These are phyloP conservation scores for Lichenothelia convexa DNA, from an alignment of 495 filamentous ascomycete genomes.

Conservation along the genomic window DNA sequence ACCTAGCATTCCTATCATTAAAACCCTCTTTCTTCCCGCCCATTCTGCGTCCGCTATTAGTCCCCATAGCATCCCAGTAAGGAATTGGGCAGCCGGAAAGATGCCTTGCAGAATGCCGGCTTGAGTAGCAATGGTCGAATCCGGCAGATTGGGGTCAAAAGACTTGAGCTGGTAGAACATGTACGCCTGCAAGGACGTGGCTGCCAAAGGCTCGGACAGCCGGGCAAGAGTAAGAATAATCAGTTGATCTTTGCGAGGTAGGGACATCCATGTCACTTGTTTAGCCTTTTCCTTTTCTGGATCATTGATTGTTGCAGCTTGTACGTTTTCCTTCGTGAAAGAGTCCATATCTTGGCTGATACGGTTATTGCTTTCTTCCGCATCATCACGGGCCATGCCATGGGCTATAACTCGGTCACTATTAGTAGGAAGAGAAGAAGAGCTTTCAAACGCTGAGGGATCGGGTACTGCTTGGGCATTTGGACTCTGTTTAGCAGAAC, in stretches of 20 bases:
- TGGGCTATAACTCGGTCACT: too few relatives aligned
- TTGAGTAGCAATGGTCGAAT: slow-evolving; percentile 44
- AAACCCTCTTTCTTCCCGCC: slow-evolving; percentile 56
- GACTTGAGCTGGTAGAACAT: slow-evolving; percentile 40
- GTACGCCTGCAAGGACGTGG: slow-evolving; percentile 53
- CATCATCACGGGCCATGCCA: too few relatives aligned
- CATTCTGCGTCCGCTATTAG: slow-evolving; percentile 50
- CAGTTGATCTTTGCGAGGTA: slow-evolving; percentile 60
- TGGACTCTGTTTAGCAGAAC: too few relatives aligned
- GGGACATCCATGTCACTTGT: slow-evolving; percentile 22
- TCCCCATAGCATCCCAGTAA: slow-evolving; percentile 76
- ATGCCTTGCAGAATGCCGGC: slow-evolving; percentile 61
- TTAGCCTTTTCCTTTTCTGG: slow-evolving; percentile 14
- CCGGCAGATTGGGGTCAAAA: slow-evolving; percentile 21
- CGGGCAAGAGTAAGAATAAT: slow-evolving; percentile 55
- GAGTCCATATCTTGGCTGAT: too few relatives aligned
- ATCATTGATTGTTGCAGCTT: too few relatives aligned
- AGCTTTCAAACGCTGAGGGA: too few relatives aligned
- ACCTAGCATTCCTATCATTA: slow-evolving; percentile 56
- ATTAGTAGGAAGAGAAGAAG: too few relatives aligned
- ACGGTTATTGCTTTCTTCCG: too few relatives aligned
- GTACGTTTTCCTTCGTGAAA: too few relatives aligned
- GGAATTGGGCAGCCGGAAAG: slow-evolving; percentile 69
- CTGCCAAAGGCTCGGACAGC: slow-evolving; percentile 60
- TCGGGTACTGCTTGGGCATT: too few relatives aligned